Percentiles rank a stretch among this genome's conserved stretches.
These are phyloP conservation scores for Termitomyces sp. DNA, from an alignment of 768 basidiomycete species.

Conservation along the genomic window DNA sequence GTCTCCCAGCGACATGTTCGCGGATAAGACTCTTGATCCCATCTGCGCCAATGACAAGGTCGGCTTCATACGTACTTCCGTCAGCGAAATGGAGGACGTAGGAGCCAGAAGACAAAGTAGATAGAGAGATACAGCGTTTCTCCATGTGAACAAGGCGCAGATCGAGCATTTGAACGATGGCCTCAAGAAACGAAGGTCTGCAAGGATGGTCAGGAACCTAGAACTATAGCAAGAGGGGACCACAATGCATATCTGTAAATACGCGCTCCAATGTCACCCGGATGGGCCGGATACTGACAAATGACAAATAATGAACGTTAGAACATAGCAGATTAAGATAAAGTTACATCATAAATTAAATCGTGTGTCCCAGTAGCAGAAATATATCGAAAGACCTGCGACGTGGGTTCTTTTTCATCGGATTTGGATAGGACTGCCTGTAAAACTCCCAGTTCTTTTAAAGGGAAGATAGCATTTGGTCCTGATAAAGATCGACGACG, in stretches of 20 bases:
- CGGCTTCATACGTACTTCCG: conserved; percentile 38
- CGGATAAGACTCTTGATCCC: conserved; percentile 47
- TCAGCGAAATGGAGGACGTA: conserved; percentile 42
- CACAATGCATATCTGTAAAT: conserved; percentile 30
- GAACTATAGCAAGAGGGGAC: neutral
- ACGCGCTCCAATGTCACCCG: conserved; percentile 32
- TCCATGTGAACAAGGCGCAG: conserved; percentile 38
- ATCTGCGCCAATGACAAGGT: conserved; percentile 48
- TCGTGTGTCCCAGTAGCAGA: conserved; percentile 39
- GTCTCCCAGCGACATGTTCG: conserved; percentile 20
- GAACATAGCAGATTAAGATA: neutral
- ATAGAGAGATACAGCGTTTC: conserved; percentile 39
- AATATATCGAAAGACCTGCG: conserved; percentile 32
- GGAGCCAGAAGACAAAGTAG: conserved; percentile 18
- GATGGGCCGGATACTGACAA: conserved; percentile 24
- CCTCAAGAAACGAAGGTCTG: conserved; percentile 47
- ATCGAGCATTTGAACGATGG: conserved; percentile 37
- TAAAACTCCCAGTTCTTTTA: conserved; percentile 37
- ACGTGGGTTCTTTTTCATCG: conserved; percentile 25
- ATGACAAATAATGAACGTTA: conserved; percentile 1
- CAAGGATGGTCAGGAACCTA: neutral
- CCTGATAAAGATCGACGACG: conserved; percentile 22
- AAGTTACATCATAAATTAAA: conserved; percentile 37
- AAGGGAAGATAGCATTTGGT: conserved; percentile 42
- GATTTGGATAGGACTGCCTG: conserved; percentile 35